Evolutionary conservation across 345 rosid species (phyloP), one percentile per base, ranked within the genome.

Genomic region (Salix arbutifolia): DNA sequence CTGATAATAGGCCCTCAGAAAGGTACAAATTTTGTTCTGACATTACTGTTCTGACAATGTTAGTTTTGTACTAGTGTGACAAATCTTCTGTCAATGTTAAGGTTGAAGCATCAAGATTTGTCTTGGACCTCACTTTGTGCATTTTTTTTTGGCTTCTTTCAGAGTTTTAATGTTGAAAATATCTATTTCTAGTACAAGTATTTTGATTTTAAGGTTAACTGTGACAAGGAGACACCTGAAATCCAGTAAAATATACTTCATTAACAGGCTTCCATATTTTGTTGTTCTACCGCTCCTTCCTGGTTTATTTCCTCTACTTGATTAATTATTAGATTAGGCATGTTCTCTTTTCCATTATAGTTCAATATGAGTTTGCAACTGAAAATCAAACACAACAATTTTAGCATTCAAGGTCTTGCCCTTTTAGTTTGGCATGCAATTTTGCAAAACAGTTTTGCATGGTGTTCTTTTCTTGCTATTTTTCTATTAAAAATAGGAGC

Each of bases 1-100:
- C 94, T 87, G 80, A 74, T 81, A 69, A 74, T 76, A 77, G 93
- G 92, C 75, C 70, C 86, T 67, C 94, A 85, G 66, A 94, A 89
- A 88, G 98, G 98, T 92, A 74, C 58, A 28, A 75, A 44, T 30
- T 53, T 38, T 60, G 52, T 60, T 2, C 17, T 42, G 13, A n/a
- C 17, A 46, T 75, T 69, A 19, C 48, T 64, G 64, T 25, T 75
- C 60, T 52, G 19, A 19, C 19, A 33, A 40, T 26, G 23, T 42
- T 28, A 30, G 30, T 31, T 53, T 6, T 46, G 73, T 28, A 52
- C 23, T 35, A 50, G 10, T 35, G 5, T 18, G 33, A 26, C 13
- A 42, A 33, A 58, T 76, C 58, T 16, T 53, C 21, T 19, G 60
- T 67, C 4, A 16, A 3, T 30, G 11, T 17, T 69, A 18, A 62